A percentile compares a stretch with the other conserved stretches of the same genome.
These are phyloP conservation scores for Artemisia tridentata DNA, from an alignment of 129 eudicot genomes.

Conservation along the genomic window DNA sequence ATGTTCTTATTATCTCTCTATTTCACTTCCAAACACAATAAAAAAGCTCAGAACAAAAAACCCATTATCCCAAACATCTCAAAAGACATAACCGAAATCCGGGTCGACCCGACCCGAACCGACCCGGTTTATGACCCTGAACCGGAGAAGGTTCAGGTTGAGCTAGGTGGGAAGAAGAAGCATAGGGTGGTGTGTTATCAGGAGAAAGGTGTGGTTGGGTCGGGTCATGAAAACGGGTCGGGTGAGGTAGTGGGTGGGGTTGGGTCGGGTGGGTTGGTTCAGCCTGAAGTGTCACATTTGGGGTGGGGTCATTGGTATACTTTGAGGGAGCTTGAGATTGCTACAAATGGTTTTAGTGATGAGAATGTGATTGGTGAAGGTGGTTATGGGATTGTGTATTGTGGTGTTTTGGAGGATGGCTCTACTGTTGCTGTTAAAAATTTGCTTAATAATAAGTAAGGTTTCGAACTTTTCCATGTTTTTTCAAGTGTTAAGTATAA, in stretches of 20 bases:
- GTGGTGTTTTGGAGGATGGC: conserved; percentile 54
- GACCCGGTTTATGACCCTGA: too few relatives aligned
- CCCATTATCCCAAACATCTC: conserved; percentile 5
- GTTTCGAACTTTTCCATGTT: too few relatives aligned
- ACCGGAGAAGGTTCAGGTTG: conserved; percentile 43
- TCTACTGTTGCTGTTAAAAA: conserved; percentile 76
- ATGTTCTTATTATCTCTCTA: conserved; percentile 71
- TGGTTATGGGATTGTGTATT: conserved; percentile 88
- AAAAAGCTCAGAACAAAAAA: neutral
- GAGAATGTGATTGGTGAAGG: conserved; percentile 94
- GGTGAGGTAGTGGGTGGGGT: conserved; percentile 25
- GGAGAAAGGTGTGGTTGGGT: conserved; percentile 36
- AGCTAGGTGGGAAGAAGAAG: conserved; percentile 72
- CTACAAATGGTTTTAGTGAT: conserved; percentile 66
- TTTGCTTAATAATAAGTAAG: conserved; percentile 78
- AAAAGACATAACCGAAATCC: conserved; percentile 75
- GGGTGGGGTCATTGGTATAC: conserved; percentile 98
- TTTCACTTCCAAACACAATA: conserved; percentile 55
- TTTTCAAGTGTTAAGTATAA: too few relatives aligned
- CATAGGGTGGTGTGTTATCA: conserved; percentile 70
- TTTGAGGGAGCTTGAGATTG: conserved; percentile 69
- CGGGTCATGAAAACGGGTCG: conserved; percentile 36
- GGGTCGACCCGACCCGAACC: conserved; percentile 53
- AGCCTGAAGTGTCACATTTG: conserved; percentile 90
- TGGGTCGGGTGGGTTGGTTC: conserved; percentile 25